Evolutionary conservation across 192 early-diverging fungal species (phyloP), one percentile per base, ranked within the genome.

Genomic region (Gryganskiella cystojenkinii): DNA sequence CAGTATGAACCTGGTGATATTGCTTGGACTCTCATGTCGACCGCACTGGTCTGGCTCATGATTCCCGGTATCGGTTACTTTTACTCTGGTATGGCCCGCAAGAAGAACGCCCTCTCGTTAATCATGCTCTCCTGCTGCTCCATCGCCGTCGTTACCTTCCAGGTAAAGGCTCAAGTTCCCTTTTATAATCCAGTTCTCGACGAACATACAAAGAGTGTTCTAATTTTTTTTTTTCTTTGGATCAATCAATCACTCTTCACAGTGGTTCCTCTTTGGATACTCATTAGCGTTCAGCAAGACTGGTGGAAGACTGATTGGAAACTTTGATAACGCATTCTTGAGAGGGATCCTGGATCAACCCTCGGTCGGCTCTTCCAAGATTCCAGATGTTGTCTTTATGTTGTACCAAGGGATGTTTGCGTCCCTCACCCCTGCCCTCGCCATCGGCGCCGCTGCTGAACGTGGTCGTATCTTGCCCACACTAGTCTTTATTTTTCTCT

Each of bases 341-440:
- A 84, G 82, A 45, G 84, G 85, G 42, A 84, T 84, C 14, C 52
- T 78, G 28, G 67, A 56, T 10, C 58, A 63, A 14, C 75, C 84
- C 20, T 97, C 60, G 61, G 89, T 74, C 74, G 69, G 90, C 80
- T 44, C 83, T 84, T 3, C 89, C 3, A 76, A 85, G 15, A 84
- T 98, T 22, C 95, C 96, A 14, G 89, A 89, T 62, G 60, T 90
- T 46, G 89, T 92, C 44, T 96, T 93, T 57, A 88, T 90, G 30
- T 80, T 95, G 31, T 95, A 87, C 87, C 96, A 99, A 85, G 86
- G 95, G 73, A 94, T 96, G 89, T 97, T 97, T 81, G 96, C 95
- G 1, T 91, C 92, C 17, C 83, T 99, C 64, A 97, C 96, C 2
- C 90, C 94, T 17, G 95, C 95, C 19, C 84, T 99, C 58, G 94